A percentile compares a stretch with the other conserved stretches of the same genome.
These are phyloP conservation scores for Penicillium cosmopolitanum DNA, from an alignment of 495 filamentous ascomycete genomes.

Conservation along the genomic window DNA sequence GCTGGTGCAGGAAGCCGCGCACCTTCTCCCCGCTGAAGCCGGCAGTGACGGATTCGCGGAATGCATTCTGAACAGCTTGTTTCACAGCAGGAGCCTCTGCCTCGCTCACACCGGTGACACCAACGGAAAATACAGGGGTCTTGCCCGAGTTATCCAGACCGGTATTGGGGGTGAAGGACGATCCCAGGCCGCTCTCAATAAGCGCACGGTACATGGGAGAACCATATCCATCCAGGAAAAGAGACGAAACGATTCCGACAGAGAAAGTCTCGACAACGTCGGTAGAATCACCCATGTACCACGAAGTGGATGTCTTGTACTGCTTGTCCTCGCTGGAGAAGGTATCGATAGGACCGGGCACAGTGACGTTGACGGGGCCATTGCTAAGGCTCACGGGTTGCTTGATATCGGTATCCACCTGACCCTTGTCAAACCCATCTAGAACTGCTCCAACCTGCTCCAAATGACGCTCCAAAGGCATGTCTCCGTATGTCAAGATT, in stretches of 20 bases:
- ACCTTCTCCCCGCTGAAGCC: constrained; percentile 90
- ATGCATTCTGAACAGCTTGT: constrained; percentile 66
- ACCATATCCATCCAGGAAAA: constrained; percentile 91
- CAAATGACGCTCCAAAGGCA: constrained; percentile 80
- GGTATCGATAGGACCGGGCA: constrained; percentile 86
- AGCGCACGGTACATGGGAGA: constrained; percentile 91
- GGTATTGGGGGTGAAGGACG: constrained; percentile 91
- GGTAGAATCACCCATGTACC: constrained; percentile 81
- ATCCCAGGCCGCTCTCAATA: constrained; percentile 87
- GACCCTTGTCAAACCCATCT: constrained; percentile 67
- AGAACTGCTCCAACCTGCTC: constrained; percentile 74
- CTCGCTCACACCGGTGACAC: constrained; percentile 81
- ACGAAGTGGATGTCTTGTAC: constrained; percentile 89
- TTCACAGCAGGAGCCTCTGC: constrained; percentile 78
- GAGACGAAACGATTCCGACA: constrained; percentile 73
- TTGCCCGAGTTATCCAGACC: constrained; percentile 81
- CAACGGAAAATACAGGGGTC: constrained; percentile 83
- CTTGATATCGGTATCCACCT: constrained; percentile 73
- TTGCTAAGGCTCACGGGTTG: constrained; percentile 70
- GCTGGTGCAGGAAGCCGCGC: constrained; percentile 88
- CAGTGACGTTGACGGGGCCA: constrained; percentile 67
- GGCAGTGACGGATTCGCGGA: constrained; percentile 64
- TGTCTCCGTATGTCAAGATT: constrained; percentile 92
- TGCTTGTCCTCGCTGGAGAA: constrained; percentile 83
- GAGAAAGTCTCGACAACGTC: constrained; percentile 88